Evolutionary conservation across 148 eudicot species (phyloP).

Genomic region (Diospyros kaki): DNA sequence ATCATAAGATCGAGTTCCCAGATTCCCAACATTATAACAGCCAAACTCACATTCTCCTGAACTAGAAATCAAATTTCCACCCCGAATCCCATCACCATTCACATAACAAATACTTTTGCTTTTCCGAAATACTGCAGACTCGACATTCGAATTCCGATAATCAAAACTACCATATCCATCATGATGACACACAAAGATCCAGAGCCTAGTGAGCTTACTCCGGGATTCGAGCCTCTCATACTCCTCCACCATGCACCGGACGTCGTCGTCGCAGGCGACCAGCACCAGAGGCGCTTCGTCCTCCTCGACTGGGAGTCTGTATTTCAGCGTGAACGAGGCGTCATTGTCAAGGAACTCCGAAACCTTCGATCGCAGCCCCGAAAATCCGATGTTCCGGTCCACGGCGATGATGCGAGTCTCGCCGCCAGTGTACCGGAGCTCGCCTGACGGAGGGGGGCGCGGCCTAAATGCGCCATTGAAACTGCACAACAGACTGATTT

Average conservation of each 20-base stretch:
- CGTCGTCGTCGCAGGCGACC: slow-evolving; percentile 21
- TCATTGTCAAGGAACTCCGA: background rate
- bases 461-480: slow-evolving; percentile 20
- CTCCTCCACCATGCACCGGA: slow-evolving; percentile 17
- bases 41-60: background rate
- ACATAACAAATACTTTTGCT: background rate
- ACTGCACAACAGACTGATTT: slow-evolving; percentile 25
- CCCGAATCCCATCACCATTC: background rate
- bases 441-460: slow-evolving; percentile 10
- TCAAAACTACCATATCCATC: background rate
- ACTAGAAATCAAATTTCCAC: background rate
- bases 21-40: slow-evolving; percentile 4
- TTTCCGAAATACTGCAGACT: background rate
- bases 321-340: background rate
- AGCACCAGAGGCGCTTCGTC: background rate
- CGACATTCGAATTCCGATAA: background rate
- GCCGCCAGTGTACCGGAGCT: slow-evolving; percentile 34
- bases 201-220: slow-evolving; percentile 19
- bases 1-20: background rate
- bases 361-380: slow-evolving; percentile 10
- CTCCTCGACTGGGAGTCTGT: background rate
- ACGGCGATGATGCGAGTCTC: slow-evolving; percentile 26
- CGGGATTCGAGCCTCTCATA: slow-evolving; percentile 11
- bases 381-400: slow-evolving; percentile 17
- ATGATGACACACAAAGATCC: slow-evolving; percentile 19